phyloP scores from a whole-genome alignment of 495 filamentous ascomycete species.

The Acidomyces sp. region DNA sequence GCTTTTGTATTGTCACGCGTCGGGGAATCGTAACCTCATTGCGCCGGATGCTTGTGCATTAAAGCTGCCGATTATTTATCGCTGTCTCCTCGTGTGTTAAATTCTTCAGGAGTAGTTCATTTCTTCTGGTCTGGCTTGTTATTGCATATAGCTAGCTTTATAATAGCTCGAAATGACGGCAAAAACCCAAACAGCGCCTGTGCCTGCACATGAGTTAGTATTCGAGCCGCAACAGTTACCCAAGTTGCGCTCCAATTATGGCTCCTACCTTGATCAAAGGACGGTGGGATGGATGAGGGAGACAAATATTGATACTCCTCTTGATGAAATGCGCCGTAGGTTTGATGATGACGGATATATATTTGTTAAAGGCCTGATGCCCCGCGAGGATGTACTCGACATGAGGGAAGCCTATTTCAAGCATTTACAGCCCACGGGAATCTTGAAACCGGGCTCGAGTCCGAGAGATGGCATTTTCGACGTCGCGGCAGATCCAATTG shows the following conservation, averaged over 20 bases:
- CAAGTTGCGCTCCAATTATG: conserved; percentile 22
- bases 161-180: conserved; percentile 11
- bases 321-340: conserved; percentile 39
- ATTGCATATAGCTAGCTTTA: no score
- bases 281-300: conserved; percentile 18
- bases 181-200: conserved; percentile 9
- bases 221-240: conserved; percentile 19
- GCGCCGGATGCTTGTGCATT: no score
- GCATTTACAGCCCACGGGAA: conserved; percentile 18
- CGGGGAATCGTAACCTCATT: no score
- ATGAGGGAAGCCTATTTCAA: conserved; percentile 19
- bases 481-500: conserved; percentile 11
- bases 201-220: conserved; percentile 19
- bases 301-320: conserved; percentile 34
- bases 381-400: conserved; percentile 18
- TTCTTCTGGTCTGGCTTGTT: neutral
- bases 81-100: no score
- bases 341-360: conserved; percentile 29
- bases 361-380: conserved; percentile 21
- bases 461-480: conserved; percentile 23
- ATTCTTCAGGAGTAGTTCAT: no score
- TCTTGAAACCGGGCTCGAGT: conserved; percentile 17
- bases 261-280: conserved; percentile 13
- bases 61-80: no score
- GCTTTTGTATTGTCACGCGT: no score